A percentile compares a stretch with the other conserved stretches of the same genome.
phyloP scores from a whole-genome alignment of 2,329 filamentous ascomycete species.

The Dothistroma pini region DNA sequence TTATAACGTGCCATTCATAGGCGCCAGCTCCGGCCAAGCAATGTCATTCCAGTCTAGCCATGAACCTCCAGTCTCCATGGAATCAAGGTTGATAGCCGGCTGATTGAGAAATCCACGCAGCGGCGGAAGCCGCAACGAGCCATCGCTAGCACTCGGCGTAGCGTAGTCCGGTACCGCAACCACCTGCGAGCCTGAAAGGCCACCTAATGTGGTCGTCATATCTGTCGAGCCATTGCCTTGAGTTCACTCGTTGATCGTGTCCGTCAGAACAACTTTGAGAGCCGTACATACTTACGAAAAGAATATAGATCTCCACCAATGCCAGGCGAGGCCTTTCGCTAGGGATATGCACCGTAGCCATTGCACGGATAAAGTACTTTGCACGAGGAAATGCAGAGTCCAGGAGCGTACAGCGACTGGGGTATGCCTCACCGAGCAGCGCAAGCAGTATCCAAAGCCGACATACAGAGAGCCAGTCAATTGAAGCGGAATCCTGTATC shows the following conservation, averaged over 20 bases:
- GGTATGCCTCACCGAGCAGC: conserved; percentile 47
- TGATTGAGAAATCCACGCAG: conserved; percentile 22
- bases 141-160: neutral
- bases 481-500: conserved; percentile 36
- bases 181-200: neutral
- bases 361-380: conserved; percentile 43
- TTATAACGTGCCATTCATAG: neutral
- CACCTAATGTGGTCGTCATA: neutral
- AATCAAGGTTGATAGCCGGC: conserved; percentile 22
- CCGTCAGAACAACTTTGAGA: conserved; percentile 15
- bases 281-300: conserved; percentile 38
- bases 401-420: conserved; percentile 36
- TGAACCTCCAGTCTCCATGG: conserved; percentile 22
- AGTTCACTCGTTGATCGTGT: neutral
- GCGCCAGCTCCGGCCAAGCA: conserved; percentile 19
- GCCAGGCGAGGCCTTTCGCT: conserved; percentile 45
- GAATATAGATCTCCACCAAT: conserved; percentile 43
- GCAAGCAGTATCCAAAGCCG: conserved; percentile 48
- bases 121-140: conserved; percentile 6
- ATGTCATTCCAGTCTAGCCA: conserved; percentile 22
- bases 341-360: conserved; percentile 38
- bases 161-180: neutral
- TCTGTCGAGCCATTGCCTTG: neutral
- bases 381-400: conserved; percentile 43
- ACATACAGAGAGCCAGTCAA: conserved; percentile 36